These are phyloP conservation scores for Diplodia seriata DNA, from an alignment of 2,329 filamentous ascomycete genomes.

Conservation along the genomic window DNA sequence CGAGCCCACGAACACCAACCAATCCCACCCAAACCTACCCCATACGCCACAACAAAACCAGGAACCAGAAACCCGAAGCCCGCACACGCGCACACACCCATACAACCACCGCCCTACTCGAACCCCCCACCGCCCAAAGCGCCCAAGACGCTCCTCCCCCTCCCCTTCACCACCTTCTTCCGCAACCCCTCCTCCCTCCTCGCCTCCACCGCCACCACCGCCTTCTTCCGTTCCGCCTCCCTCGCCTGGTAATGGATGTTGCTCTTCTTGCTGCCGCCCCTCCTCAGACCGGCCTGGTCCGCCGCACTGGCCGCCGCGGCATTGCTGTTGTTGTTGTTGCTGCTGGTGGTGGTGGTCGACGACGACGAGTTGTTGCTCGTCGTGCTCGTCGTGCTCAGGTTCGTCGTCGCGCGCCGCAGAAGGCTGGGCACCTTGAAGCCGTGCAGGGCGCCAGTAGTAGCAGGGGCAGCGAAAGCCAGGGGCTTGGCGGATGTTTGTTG, in stretches of 20 bases:
- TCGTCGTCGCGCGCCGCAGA: slow-evolving; percentile 74
- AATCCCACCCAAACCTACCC: background rate
- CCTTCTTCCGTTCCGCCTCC: slow-evolving; percentile 61
- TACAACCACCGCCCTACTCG: slow-evolving; percentile 37
- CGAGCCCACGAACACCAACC: too few species aligned
- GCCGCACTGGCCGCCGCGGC: slow-evolving; percentile 42
- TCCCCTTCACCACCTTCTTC: slow-evolving; percentile 49
- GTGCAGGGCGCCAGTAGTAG: slow-evolving; percentile 45
- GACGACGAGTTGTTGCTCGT: background rate
- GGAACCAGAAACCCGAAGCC: background rate
- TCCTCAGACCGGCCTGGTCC: slow-evolving; percentile 47
- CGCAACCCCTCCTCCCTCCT: slow-evolving; percentile 58
- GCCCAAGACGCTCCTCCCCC: slow-evolving; percentile 44
- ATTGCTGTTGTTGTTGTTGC: slow-evolving; percentile 32
- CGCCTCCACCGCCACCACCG: slow-evolving; percentile 60
- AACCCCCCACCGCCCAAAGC: slow-evolving; percentile 44
- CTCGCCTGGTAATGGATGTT: slow-evolving; percentile 66
- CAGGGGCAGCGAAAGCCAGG: slow-evolving; percentile 63
- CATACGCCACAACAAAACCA: background rate
- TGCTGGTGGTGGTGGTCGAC: slow-evolving; percentile 36
- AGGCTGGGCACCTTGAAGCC: slow-evolving; percentile 74
- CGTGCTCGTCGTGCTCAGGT: slow-evolving; percentile 40
- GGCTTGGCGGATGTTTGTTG: slow-evolving; percentile 43
- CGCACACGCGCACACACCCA: background rate
- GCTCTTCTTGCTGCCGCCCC: slow-evolving; percentile 63